A percentile compares a stretch with the other conserved stretches of the same genome.
Conservation (phyloP, 2,329 filamentous ascomycete genomes). For the Fusarium algeriense region DNA sequence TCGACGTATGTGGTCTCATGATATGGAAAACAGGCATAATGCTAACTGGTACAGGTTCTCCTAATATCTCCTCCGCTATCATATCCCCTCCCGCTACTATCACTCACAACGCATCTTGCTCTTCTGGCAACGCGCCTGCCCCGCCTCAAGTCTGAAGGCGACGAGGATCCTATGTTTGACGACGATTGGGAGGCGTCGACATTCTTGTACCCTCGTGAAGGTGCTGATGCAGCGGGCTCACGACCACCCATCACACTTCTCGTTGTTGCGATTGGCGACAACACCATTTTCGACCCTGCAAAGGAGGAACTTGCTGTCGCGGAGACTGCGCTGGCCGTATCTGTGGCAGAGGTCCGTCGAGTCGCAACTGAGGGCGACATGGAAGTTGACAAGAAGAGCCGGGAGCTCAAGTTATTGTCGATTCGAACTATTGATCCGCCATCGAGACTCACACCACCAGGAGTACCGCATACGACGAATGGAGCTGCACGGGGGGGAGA, state of each 20-base stretch:
- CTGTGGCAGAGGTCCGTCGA: constrained; percentile 68
- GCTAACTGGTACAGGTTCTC: constrained; percentile 72
- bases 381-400: constrained; percentile 56
- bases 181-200: constrained; percentile 94
- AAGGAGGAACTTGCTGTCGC: constrained; percentile 94
- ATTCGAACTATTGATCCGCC: constrained; percentile 81
- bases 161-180: constrained; percentile 97
- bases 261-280: constrained; percentile 86
- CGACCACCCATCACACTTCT: constrained; percentile 91
- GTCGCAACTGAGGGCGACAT: constrained; percentile 48
- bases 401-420: constrained; percentile 71
- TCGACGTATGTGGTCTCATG: constrained; percentile 76
- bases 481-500: constrained; percentile 55
- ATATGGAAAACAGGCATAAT: not conserved
- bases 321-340: constrained; percentile 88
- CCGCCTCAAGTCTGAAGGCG: constrained; percentile 84
- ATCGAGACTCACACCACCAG: constrained; percentile 77
- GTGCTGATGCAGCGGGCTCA: constrained; percentile 48
- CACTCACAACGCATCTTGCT: constrained; percentile 92
- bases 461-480: constrained; percentile 73
- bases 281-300: constrained; percentile 93
- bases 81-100: constrained; percentile 92
- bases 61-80: constrained; percentile 93
- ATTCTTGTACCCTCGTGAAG: constrained; percentile 76
- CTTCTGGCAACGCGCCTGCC: constrained; percentile 89